Evolutionary conservation across 2,329 filamentous ascomycete species (phyloP), one percentile per base, ranked within the genome.

Genomic region (Epichloe typhina): DNA sequence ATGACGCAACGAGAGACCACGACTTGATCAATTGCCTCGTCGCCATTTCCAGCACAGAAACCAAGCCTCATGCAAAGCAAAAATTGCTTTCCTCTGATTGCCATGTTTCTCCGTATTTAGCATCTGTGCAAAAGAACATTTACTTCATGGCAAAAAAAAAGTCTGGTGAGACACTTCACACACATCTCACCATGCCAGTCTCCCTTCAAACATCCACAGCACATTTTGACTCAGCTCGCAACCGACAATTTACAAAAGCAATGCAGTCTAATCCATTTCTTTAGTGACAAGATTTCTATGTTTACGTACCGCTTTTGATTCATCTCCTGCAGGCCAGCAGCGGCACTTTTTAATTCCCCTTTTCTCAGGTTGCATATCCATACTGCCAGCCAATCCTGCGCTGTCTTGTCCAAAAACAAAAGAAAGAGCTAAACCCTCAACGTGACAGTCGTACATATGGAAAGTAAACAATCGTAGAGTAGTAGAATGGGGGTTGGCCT

Each of bases 401-500:
- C 42, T 31, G 26, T 15, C 26, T n/a, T 33, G 42, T 33, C 21
- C 41, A 39, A 39, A n/a, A 47, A 39, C 4, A 26, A 15, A 37
- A 35, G 17, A 33, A 9, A 9, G 21, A 39, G 21, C 17, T 17
- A n/a, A 47, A 23, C 33, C 21, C 36, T 23, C 47, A 51, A 31
- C 31, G 31, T 39, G 50, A 51, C 50, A 47, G 45, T 48, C 50
- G 44, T 52, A 53, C 53, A 53, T 57, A 59, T 56, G 59, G 58
- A 57, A 55, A 57, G 57, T 55, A 55, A 59, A 55, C 19, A 35
- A 56, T 59, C 61, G 55, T 61, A 55, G 58, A 62, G 59, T 47
- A 35, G 47, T 36, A 38, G 23, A 46, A 43, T 33, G 38, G 9
- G n/a, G n/a, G 15, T 50, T 42, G 43, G 15, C 35, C 39, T 21